Evolutionary conservation across 192 early-diverging fungal genomes (phyloP), one percentile per base, ranked within the genome.

Genomic region (Geranomyces variabilis): DNA sequence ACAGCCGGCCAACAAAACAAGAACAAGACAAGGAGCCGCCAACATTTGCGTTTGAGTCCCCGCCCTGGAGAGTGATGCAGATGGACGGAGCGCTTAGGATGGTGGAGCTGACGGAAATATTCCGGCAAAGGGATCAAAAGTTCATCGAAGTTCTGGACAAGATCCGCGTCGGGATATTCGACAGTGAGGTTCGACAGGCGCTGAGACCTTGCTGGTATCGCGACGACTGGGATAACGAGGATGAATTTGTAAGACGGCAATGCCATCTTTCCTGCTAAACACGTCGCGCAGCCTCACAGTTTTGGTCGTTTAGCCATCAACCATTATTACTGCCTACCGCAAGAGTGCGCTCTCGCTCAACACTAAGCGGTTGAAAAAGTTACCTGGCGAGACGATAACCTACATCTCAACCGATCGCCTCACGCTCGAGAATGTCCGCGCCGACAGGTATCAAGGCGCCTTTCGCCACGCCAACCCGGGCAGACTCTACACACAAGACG

Each of bases 71-170:
- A 0, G 21, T 41, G 17, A 49, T 83, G 45, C 21, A 9, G 47
- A 24, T 6, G 31, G 29, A 22, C 5, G 31, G 55, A 41, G 55
- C 44, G 17, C 75, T 84, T 74, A 57, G 67, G 56, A 53, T 67
- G 53, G 61, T 73, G 22, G 67, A 81, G 67, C 55, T 84, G 62
- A 24, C 17, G 57, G n/a, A 80, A 60, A 66, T 70, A 12, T 79
- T 78, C 49, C 67, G 84, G 21, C 84, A 86, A 59, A 65, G 24
- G 22, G 82, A 86, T 9, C 31, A 48, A 31, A 53, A 62, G 36
- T 80, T 86, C 67, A 62, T 78, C 4, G 30, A 34, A 2, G 43
- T 84, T 12, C 66, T 86, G 77, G 76, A 81, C 45, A 41, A 71
- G 6, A 30, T 83, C 10, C 75, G 84, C 21, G 17, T 69, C 26